Evolutionary conservation across 2,329 filamentous ascomycete genomes (phyloP), one percentile per base, ranked within the genome.

Genomic region (Botrytis medusae): DNA sequence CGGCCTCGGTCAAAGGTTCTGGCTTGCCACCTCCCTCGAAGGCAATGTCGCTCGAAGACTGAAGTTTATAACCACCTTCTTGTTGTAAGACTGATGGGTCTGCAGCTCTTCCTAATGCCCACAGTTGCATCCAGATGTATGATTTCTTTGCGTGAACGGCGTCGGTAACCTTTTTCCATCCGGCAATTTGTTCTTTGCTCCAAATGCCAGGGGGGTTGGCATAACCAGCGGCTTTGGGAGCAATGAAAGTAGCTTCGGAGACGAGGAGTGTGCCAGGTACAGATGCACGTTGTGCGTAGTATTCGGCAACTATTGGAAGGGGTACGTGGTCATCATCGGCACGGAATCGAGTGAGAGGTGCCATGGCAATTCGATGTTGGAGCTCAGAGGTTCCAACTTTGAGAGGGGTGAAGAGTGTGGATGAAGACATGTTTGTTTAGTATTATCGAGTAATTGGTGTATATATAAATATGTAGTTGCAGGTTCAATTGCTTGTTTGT

Each of bases 101-200:
- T 6, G 79, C 78, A 18, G 81, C 78, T 16, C 90, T 85, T 7
- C 90, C 90, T 0, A 89, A 80, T 1, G 86, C 86, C 88, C 88
- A 91, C 2, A 92, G 81, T 79, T 91, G 90, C 8, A 85, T 77
- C 81, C 85, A 91, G 75, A 91, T 88, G 77, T 84, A 86, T 37
- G 84, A 85, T 37, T 86, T 86, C 78, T 89, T 89, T 42, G 83
- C 83, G 81, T 91, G 89, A 4, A 91, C 89, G 4, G 85, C 87
- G 69, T 86, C 84, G 1, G 87, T 88, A 61, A 91, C 83, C 68
- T 84, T 82, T 75, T 86, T 87, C 90, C 89, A 91, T 0, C 83
- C 85, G 2, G 83, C 83, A 68, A 89, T 84, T 77, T 90, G 88
- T 29, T 81, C 84, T 2, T 83, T 80, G 67, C 79, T 86, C 78